These are phyloP conservation scores for Acer yangbiense DNA, from an alignment of 345 rosid species.

Conservation along the genomic window DNA sequence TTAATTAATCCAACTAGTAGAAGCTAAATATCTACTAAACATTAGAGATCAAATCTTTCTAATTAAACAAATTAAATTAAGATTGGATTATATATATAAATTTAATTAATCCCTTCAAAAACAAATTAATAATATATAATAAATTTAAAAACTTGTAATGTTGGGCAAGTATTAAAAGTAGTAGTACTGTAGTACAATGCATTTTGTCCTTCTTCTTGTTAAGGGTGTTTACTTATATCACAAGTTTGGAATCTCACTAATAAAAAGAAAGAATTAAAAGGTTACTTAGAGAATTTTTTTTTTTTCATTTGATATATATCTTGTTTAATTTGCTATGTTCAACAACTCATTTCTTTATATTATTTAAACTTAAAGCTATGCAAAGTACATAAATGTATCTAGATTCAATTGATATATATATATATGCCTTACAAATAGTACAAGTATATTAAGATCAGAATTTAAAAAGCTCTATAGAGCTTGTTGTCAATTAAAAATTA, in stretches of 20 bases:
- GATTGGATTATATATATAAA: too few species aligned
- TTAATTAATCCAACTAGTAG: too few species aligned
- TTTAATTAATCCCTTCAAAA: not conserved
- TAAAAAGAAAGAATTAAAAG: not conserved
- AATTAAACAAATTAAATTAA: too few species aligned
- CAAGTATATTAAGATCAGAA: too few species aligned
- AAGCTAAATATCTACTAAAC: too few species aligned
- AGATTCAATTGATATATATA: not conserved
- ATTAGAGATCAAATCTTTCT: too few species aligned
- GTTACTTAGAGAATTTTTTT: not conserved
- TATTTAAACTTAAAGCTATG: not conserved
- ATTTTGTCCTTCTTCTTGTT: not conserved
- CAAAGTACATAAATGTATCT: not conserved
- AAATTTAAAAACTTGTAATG: too few species aligned
- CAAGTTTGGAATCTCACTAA: conserved; percentile 9
- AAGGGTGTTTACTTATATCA: not conserved
- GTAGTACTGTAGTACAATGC: not conserved
- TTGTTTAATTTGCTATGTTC: not conserved
- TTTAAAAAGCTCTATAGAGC: too few species aligned
- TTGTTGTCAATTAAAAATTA: too few species aligned
- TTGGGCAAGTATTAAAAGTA: not conserved
- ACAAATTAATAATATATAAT: too few species aligned
- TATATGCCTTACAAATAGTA: too few species aligned
- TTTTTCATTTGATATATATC: not conserved
- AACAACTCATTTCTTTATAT: not conserved